Base-by-base conservation (phyloP, 169 alveolate genomes). In the Theileria equi region DNA sequence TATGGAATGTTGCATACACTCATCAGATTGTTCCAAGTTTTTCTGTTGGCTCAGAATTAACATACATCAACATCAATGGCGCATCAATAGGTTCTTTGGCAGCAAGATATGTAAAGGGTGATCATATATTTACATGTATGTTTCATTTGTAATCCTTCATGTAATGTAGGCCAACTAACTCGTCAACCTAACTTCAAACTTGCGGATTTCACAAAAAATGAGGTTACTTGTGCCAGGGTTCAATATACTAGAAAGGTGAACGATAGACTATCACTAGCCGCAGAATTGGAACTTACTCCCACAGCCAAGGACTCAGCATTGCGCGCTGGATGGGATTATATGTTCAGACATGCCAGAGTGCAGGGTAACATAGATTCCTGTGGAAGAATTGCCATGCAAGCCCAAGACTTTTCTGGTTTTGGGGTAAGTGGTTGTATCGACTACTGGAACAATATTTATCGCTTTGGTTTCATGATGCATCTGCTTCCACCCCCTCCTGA, bases 401-500 rank as follows among this genome's bases (percentile, higher is more conserved):
- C 95, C 1, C 95, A 91, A 62, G 97, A 93, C 58, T 87, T 61
- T 73, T 80, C 89, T 10, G 95, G 95, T 16, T 93, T 93, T 53
- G 97, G 96, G 25, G 80, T 93, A 28, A 91, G 95, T 71, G 97
- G 95, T 2, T 78, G 81, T 52, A 88, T 91, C 44, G 97, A 93
- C 66, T 93, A 91, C 70, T 74, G 90, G 82, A 85, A 82, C 58
- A 90, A 89, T 59, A 90, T 86, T 38, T 93, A 91, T 70, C 84
- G 89, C 43, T 93, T 93, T 69, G 97, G 97, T 5, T 93, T 91
- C 66, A 90, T 91, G 93, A 90, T 93, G 95, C 96, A 93, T 72
- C 89, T 93, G 41, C 72, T 90, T 25, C 97, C 97, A 8, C 89
- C 90, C 45, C 78, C 50, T 1, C 90, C n/a, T n/a, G n/a, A n/a